Base-by-base conservation (phyloP, 768 basidiomycete species). In the Leccinum rimulosum region DNA sequence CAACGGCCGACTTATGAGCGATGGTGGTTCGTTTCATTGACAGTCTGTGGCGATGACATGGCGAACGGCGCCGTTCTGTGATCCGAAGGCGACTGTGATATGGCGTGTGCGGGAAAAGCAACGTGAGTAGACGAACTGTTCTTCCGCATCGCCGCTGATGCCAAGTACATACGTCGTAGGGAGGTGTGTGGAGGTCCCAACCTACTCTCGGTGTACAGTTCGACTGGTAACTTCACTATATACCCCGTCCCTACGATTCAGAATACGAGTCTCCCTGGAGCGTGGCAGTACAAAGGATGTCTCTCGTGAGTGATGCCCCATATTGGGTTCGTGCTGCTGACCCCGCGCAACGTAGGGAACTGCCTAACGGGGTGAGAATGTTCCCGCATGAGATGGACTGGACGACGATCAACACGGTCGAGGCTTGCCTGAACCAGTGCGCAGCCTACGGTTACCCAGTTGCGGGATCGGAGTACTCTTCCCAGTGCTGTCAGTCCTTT, bases 101-200 rank as follows among this genome's bases (percentile, higher is more conserved):
- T 88, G 87, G 79, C 77, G 0, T 95, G 93, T 61, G 80, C 79
- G 17, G 93, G 91, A 27, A 87, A 85, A 58, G 49, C 82, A 10
- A 77, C 81, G 89, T 88, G 62, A 64, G 86, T 10, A 11, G 10
- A 43, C n/a, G 12, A 43, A 68, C 0, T 28, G 1, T 3, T 43
- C 43, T 43, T 25, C 12, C 31, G 2, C 3, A 8, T 25, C 27
- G 7, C 8, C 5, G 15, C n/a, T 14, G 8, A 61, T 55, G 43
- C 58, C 27, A 28, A 57, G 50, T 59, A 11, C 22, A 22, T 22
- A 22, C 3, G 5, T 19, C 10, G 43, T 43, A 87, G 85, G 11
- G 79, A 88, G 69, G 82, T 84, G 43, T 93, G 90, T 61, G 91
- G 91, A 67, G 91, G 85, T 5, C 82, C 85, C 2, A 85, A 86